Evolutionary conservation across 2,329 filamentous ascomycete genomes (phyloP).

Genomic region (Botrytis squamosa): DNA sequence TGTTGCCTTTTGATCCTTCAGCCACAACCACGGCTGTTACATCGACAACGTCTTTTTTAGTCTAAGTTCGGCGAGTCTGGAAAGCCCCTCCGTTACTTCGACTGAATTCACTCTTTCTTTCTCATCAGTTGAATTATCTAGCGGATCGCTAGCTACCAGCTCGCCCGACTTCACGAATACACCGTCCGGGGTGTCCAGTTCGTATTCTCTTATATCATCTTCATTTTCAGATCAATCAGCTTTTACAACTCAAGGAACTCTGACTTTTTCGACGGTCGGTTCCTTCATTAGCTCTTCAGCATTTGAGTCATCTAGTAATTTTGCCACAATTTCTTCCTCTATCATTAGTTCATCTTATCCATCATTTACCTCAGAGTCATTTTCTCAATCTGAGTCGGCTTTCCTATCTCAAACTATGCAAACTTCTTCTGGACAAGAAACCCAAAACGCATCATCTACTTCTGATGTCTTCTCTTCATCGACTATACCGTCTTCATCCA

Average conservation of each 20-base stretch:
- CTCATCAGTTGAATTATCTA: conserved; percentile 15
- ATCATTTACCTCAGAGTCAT: background rate
- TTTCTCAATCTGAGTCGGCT: background rate
- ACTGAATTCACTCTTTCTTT: background rate
- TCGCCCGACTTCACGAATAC: conserved; percentile 16
- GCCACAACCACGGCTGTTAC: background rate
- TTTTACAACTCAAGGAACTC: background rate
- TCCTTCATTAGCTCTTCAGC: background rate
- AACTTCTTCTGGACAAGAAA: background rate
- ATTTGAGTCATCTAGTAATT: background rate
- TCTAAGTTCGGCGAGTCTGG: conserved; percentile 17
- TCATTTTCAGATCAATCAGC: background rate
- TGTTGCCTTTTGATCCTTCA: conserved; percentile 13
- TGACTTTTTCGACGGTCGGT: background rate
- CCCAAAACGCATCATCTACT: background rate
- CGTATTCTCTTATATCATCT: conserved; percentile 9
- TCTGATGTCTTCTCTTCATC: background rate
- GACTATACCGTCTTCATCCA: background rate
- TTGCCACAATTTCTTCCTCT: background rate
- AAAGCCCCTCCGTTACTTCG: conserved; percentile 7
- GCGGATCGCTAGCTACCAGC: conserved; percentile 14
- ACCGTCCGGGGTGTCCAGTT: conserved; percentile 5
- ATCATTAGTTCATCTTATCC: background rate
- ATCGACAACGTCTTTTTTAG: conserved; percentile 21
- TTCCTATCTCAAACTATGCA: background rate